Conservation (phyloP, 2,329 filamentous ascomycete genomes). For the Colletotrichum shisoi region DNA sequence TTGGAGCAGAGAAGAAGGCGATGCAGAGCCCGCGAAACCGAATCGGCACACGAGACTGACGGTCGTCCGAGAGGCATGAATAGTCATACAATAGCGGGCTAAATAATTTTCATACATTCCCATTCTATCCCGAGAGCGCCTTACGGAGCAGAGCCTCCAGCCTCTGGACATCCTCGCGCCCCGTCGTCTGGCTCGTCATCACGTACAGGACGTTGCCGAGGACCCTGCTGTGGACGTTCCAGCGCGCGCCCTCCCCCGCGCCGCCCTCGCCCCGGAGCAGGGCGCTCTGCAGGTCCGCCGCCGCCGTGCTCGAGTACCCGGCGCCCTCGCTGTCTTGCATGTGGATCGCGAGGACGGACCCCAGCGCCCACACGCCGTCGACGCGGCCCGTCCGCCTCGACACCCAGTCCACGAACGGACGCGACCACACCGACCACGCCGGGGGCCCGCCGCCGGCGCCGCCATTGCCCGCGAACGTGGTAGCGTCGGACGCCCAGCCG, state of each 20-base stretch:
- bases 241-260: conserved; percentile 41
- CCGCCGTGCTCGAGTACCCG: conserved; percentile 59
- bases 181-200: conserved; percentile 62
- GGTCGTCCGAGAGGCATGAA: no score
- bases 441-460: background rate
- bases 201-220: conserved; percentile 67
- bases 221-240: conserved; percentile 63
- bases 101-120: no score
- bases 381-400: conserved; percentile 64
- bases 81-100: no score
- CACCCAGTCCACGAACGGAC: conserved; percentile 64
- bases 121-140: no score
- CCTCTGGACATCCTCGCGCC: conserved; percentile 43
- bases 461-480: background rate
- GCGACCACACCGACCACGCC: conserved; percentile 77
- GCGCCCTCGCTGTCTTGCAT: conserved; percentile 53
- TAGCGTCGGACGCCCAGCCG: conserved; percentile 47
- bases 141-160: conserved; percentile 48
- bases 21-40: no score
- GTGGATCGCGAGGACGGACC: conserved; percentile 75
- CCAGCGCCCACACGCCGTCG: conserved; percentile 74
- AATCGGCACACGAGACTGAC: no score
- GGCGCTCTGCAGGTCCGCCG: conserved; percentile 52
- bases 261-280: conserved; percentile 5
- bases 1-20: no score